phyloP scores from a whole-genome alignment of 106 monocot genomes.

The Allium cepa region DNA sequence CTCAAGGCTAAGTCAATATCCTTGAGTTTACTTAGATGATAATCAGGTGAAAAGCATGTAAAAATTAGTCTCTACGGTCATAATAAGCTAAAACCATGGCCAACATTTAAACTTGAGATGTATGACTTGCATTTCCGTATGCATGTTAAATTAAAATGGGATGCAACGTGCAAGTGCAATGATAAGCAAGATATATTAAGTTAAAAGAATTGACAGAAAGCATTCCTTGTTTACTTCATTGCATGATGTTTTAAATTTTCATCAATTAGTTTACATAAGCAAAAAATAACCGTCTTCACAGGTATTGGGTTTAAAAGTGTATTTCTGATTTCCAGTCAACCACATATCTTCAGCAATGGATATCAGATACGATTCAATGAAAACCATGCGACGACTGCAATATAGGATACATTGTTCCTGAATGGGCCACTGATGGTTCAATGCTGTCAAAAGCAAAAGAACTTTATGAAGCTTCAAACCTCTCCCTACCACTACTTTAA shows the following conservation, averaged over 20 bases:
- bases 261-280: too few species aligned
- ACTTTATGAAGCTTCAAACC: slow-evolving; percentile 19
- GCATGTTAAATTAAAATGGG: too few species aligned
- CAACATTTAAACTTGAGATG: too few species aligned
- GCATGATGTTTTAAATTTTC: neutral
- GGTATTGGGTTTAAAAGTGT: slow-evolving; percentile 67
- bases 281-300: neutral
- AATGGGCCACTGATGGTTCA: slow-evolving; percentile 33
- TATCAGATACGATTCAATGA: slow-evolving; percentile 55
- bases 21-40: too few species aligned
- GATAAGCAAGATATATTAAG: too few species aligned
- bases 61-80: too few species aligned
- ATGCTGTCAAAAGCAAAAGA: slow-evolving; percentile 12
- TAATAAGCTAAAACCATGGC: too few species aligned
- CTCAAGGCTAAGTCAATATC: too few species aligned
- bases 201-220: too few species aligned
- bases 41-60: too few species aligned
- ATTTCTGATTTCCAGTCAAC: slow-evolving; percentile 32
- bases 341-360: slow-evolving; percentile 54
- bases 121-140: too few species aligned
- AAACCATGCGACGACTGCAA: slow-evolving; percentile 22
- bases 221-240: neutral
- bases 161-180: too few species aligned
- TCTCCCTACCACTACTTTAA: slow-evolving; percentile 34
- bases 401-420: slow-evolving; percentile 45